A percentile compares a stretch with the other conserved stretches of the same genome.
These are phyloP conservation scores for Colletotrichum salicis DNA, from an alignment of 2,329 filamentous ascomycete genomes.

Conservation along the genomic window DNA sequence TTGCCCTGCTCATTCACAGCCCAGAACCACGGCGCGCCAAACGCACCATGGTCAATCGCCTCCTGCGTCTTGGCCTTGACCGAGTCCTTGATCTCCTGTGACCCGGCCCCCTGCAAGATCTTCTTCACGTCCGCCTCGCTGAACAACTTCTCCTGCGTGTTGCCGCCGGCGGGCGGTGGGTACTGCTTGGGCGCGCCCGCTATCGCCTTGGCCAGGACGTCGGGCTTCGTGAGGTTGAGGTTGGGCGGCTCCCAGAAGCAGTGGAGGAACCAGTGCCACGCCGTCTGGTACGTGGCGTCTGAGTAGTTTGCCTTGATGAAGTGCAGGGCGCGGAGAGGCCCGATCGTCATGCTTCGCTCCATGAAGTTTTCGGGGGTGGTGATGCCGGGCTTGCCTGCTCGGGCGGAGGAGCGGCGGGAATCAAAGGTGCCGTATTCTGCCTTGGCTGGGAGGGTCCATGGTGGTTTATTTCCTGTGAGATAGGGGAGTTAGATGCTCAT, in stretches of 20 bases:
- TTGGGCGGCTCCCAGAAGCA: constrained; percentile 71
- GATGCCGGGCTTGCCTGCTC: constrained; percentile 50
- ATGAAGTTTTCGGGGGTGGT: constrained; percentile 57
- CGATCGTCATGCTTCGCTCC: constrained; percentile 52
- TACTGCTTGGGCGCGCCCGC: constrained; percentile 40
- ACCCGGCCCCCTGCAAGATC: constrained; percentile 64
- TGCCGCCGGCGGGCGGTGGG: constrained; percentile 11
- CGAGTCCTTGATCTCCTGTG: constrained; percentile 55
- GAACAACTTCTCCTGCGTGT: constrained; percentile 54
- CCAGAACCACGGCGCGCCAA: constrained; percentile 82
- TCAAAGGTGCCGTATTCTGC: constrained; percentile 64
- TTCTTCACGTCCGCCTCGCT: constrained; percentile 59
- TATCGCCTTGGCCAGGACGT: constrained; percentile 57
- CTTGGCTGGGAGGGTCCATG: constrained; percentile 78
- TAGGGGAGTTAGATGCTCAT: neutral
- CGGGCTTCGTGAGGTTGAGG: constrained; percentile 68
- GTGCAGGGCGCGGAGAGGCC: constrained; percentile 74
- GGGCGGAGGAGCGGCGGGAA: constrained; percentile 49
- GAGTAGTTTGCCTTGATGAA: constrained; percentile 72
- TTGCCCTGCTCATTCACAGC: constrained; percentile 67
- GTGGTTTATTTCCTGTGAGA: constrained; percentile 74
- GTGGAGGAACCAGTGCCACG: constrained; percentile 66
- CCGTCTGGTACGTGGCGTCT: constrained; percentile 58
- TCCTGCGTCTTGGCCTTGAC: constrained; percentile 69
- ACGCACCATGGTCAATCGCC: constrained; percentile 74